Evolutionary conservation across 2,329 filamentous ascomycete species (phyloP).

Genomic region (Claviceps purpurea): DNA sequence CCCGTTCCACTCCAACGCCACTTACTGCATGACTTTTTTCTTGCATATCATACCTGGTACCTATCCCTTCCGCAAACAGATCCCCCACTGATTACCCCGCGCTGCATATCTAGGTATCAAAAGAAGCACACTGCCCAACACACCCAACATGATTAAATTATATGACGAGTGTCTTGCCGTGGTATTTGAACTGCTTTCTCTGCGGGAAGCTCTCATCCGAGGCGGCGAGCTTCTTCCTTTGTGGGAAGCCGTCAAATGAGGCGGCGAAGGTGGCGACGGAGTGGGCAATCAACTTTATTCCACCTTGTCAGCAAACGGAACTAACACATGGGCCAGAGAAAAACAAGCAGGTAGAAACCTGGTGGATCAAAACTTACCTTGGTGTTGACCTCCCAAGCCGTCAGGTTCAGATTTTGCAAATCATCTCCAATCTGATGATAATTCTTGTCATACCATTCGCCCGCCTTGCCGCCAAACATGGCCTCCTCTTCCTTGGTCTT

Average conservation of each 20-base stretch:
- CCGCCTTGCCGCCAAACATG: conserved; percentile 59
- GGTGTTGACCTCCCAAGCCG: conserved; percentile 48
- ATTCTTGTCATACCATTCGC: conserved; percentile 44
- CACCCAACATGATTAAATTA: conserved; percentile 14
- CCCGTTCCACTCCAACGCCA: no score
- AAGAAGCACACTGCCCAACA: no score
- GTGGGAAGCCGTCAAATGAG: conserved; percentile 52
- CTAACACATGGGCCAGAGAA: no score
- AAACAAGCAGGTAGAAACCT: background rate
- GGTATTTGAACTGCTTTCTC: conserved; percentile 27
- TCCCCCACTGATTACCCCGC: no score
- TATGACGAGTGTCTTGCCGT: conserved; percentile 33
- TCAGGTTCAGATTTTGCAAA: conserved; percentile 41
- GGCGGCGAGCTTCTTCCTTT: conserved; percentile 26
- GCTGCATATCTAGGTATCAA: no score
- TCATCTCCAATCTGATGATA: conserved; percentile 52
- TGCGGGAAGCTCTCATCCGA: conserved; percentile 5
- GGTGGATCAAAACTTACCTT: conserved; percentile 27
- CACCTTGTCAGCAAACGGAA: background rate
- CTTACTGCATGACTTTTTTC: no score
- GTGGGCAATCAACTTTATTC: conserved; percentile 48
- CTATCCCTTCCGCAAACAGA: no score
- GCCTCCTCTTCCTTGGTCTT: conserved; percentile 55
- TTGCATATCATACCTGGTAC: no score
- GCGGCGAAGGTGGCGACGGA: conserved; percentile 56